Evolutionary conservation across 345 rosid species (phyloP).

Genomic region (Melaleuca alternifolia): DNA sequence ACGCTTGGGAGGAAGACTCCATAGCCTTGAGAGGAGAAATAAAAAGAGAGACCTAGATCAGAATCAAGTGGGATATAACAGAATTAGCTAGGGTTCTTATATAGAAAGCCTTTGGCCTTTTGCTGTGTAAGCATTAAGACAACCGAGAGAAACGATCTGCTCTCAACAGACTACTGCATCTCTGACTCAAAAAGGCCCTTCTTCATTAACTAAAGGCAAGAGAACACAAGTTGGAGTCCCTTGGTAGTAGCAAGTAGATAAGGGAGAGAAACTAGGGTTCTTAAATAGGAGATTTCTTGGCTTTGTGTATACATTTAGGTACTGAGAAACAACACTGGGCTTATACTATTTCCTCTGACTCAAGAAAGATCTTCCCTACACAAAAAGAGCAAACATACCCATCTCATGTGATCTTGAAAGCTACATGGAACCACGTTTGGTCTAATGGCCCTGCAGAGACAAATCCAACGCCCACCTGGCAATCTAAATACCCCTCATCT

Average conservation of each 20-base stretch:
- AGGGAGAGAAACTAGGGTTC: not conserved
- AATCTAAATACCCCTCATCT: constrained; percentile 20
- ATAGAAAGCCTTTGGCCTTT: not conserved
- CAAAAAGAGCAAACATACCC: constrained; percentile 18
- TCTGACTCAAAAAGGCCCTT: not conserved
- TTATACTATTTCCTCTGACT: not conserved
- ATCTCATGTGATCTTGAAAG: constrained; percentile 9
- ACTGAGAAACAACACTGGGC: not conserved
- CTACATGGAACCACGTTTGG: not conserved
- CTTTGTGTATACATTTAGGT: not conserved
- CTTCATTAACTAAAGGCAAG: not conserved
- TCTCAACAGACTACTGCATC: not conserved
- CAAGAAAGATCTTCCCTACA: not conserved
- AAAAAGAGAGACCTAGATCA: not conserved
- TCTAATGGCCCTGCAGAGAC: constrained; percentile 10
- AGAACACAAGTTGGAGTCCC: not conserved
- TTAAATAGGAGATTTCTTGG: not conserved
- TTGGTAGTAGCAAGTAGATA: not conserved
- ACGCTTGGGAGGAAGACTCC: constrained; percentile 33
- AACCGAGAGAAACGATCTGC: not conserved
- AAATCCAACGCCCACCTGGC: constrained; percentile 22
- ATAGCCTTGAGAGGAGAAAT: constrained; percentile 4
- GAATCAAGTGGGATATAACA: not conserved
- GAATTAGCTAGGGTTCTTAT: not conserved
- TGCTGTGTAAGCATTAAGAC: not conserved